These are phyloP conservation scores for Martensiomyces pterosporus DNA, from an alignment of 192 early-diverging fungal genomes.

Conservation along the genomic window DNA sequence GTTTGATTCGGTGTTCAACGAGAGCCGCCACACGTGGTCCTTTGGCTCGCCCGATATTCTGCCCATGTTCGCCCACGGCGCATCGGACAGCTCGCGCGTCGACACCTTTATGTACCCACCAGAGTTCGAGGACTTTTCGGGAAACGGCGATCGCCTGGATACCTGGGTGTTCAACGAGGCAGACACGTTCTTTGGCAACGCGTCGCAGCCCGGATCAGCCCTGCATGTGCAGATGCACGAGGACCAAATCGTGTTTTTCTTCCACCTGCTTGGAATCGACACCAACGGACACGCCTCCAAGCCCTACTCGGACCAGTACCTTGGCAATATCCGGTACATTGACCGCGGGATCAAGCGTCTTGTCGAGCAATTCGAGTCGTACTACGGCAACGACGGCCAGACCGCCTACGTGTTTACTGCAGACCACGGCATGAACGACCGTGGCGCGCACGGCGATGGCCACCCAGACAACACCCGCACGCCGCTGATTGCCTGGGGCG, in stretches of 20 bases:
- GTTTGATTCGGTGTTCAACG: slow-evolving; percentile 95
- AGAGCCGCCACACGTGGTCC: slow-evolving; percentile 91
- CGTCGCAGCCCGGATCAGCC: slow-evolving; percentile 16
- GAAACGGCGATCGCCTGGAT: slow-evolving; percentile 81
- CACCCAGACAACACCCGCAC: slow-evolving; percentile 94
- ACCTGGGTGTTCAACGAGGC: slow-evolving; percentile 91
- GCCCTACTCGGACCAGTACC: slow-evolving; percentile 82
- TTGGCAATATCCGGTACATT: slow-evolving; percentile 79
- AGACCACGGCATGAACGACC: slow-evolving; percentile 95
- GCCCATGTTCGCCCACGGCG: slow-evolving; percentile 93
- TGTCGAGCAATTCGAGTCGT: slow-evolving; percentile 66
- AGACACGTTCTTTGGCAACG: slow-evolving; percentile 59
- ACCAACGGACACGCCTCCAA: slow-evolving; percentile 89
- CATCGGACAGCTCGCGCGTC: slow-evolving; percentile 70
- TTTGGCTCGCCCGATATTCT: slow-evolving; percentile 97
- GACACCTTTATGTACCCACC: slow-evolving; percentile 89
- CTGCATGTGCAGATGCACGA: slow-evolving; percentile 60
- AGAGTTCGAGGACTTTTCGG: slow-evolving; percentile 85
- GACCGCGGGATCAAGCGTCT: slow-evolving; percentile 71
- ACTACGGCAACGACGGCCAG: slow-evolving; percentile 73
- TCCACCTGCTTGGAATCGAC: slow-evolving; percentile 93
- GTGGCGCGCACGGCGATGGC: slow-evolving; percentile 91
- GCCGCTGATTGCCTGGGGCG: slow-evolving; percentile 92
- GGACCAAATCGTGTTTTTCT: slow-evolving; percentile 83
- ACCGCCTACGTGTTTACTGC: slow-evolving; percentile 91